phyloP scores from a whole-genome alignment of 164 flowering plant species.

The Malania oleifera region DNA sequence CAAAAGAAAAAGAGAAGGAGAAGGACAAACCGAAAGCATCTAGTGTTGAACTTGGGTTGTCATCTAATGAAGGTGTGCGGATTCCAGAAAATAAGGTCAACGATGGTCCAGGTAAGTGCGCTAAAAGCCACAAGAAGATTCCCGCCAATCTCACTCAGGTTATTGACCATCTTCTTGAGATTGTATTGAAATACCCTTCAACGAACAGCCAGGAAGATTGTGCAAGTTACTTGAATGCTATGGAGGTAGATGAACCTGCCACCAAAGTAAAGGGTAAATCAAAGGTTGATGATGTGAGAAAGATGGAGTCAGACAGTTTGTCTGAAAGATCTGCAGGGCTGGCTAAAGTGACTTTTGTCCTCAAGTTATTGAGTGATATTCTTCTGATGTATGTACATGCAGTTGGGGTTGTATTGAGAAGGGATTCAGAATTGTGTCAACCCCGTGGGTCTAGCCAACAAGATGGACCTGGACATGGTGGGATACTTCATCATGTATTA shows the following conservation, averaged over 20 bases:
- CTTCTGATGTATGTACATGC: constrained; percentile 85
- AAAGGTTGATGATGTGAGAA: constrained; percentile 59
- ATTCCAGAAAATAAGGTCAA: constrained; percentile 65
- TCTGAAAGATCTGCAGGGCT: constrained; percentile 68
- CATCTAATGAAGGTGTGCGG: constrained; percentile 54
- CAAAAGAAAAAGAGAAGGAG: constrained; percentile 76
- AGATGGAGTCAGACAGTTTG: constrained; percentile 30
- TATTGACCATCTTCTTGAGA: constrained; percentile 82
- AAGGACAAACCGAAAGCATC: constrained; percentile 57
- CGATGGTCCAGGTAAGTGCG: constrained; percentile 58
- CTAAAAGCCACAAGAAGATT: constrained; percentile 70
- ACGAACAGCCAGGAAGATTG: constrained; percentile 32
- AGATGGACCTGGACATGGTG: constrained; percentile 51
- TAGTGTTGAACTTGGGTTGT: constrained; percentile 46
- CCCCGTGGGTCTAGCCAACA: constrained; percentile 41
- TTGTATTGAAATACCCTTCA: constrained; percentile 49
- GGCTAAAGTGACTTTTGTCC: constrained; percentile 83
- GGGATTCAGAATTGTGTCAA: constrained; percentile 67
- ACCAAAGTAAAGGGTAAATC: constrained; percentile 76
- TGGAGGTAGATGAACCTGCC: constrained; percentile 81
- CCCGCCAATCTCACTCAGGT: constrained; percentile 79
- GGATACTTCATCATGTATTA: constrained; percentile 72
- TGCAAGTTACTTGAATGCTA: constrained; percentile 24
- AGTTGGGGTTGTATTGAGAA: constrained; percentile 59
- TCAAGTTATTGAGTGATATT: constrained; percentile 83